These are phyloP conservation scores for Apium graveolens DNA, from an alignment of 129 eudicot species.

Conservation along the genomic window DNA sequence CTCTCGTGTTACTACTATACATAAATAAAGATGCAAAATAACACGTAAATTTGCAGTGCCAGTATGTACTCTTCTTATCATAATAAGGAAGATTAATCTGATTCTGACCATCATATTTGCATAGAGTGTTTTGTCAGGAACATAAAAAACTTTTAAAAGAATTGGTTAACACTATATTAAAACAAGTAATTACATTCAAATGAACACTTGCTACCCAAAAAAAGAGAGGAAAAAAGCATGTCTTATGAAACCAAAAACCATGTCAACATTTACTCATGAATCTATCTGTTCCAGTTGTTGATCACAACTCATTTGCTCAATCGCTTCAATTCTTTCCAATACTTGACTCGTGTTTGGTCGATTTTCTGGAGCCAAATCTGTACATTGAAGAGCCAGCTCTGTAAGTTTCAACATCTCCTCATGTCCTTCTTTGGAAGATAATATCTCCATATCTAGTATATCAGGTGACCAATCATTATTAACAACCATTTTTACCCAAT, in stretches of 20 bases:
- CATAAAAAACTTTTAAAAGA: neutral
- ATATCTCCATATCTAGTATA: conserved; percentile 62
- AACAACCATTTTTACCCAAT: conserved; percentile 52
- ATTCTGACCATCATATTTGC: neutral
- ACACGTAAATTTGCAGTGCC: neutral
- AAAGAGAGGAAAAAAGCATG: too few relatives aligned
- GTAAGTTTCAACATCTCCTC: conserved; percentile 68
- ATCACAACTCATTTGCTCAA: conserved; percentile 14
- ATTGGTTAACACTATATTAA: neutral
- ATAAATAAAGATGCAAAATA: neutral
- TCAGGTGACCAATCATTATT: conserved; percentile 60
- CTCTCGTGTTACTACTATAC: too few relatives aligned
- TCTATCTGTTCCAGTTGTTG: neutral
- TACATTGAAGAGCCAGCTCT: conserved; percentile 60
- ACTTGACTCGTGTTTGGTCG: conserved; percentile 50
- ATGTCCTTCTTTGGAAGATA: conserved; percentile 59
- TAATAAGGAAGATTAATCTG: neutral
- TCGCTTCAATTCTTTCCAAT: conserved; percentile 41
- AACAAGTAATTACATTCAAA: neutral
- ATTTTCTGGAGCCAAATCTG: conserved; percentile 41
- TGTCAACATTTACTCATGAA: neutral
- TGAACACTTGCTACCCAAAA: neutral
- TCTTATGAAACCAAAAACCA: neutral
- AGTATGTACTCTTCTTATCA: neutral
- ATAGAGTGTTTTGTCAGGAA: neutral